Conservation (phyloP, 2,329 filamentous ascomycete species). For the Hypomyces rosellus region DNA sequence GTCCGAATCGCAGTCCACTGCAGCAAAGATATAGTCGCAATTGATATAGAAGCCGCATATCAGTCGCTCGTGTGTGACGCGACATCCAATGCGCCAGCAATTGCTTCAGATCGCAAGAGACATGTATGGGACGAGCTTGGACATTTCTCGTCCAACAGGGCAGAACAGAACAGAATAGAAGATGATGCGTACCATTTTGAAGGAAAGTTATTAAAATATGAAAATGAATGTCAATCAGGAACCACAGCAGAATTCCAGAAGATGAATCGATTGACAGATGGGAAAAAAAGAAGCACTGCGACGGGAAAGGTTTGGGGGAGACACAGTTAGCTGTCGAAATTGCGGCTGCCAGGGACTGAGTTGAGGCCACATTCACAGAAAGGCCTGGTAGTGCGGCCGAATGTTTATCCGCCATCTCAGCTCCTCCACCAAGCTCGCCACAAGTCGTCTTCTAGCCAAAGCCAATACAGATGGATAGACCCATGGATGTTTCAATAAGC, state of each 20-base stretch:
- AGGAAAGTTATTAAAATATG: constrained; percentile 14
- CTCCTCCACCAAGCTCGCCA: neutral
- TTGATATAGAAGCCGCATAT: neutral
- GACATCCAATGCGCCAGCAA: neutral
- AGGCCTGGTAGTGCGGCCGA: constrained; percentile 21
- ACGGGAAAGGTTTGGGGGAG: constrained; percentile 15
- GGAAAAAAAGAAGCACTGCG: constrained; percentile 15
- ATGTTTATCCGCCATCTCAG: constrained; percentile 26
- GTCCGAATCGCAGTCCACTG: neutral
- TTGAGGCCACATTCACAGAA: constrained; percentile 42
- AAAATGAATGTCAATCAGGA: constrained; percentile 18
- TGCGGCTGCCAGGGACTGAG: constrained; percentile 23
- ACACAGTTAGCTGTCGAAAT: constrained; percentile 19
- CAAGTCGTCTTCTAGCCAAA: neutral
- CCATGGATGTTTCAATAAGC: too few species aligned
- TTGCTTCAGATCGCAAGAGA: neutral
- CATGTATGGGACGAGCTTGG: neutral
- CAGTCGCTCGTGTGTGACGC: neutral
- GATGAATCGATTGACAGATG: constrained; percentile 18
- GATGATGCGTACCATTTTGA: constrained; percentile 26
- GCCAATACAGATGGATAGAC: neutral
- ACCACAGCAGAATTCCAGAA: constrained; percentile 29
- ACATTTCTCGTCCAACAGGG: too few species aligned
- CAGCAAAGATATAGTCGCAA: neutral
- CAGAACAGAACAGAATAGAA: neutral